These are phyloP conservation scores for Echinosophora koreensis DNA, from an alignment of 306 rosid species.

Conservation along the genomic window DNA sequence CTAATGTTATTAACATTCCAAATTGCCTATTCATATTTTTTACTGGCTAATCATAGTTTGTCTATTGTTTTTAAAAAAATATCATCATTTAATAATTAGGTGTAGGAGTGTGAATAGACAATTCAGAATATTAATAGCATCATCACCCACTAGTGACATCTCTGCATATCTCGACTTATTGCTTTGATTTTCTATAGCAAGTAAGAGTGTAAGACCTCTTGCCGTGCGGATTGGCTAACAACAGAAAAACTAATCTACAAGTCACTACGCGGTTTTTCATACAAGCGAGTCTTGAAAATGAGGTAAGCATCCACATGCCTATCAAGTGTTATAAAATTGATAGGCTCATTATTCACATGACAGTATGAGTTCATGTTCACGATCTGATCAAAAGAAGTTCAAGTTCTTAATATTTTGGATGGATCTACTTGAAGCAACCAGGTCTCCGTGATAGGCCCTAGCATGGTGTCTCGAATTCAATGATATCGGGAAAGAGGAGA, in stretches of 20 bases:
- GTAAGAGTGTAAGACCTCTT: conserved; percentile 25
- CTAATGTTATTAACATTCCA: too few relatives aligned
- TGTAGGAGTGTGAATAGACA: too few relatives aligned
- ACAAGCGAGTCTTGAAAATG: conserved; percentile 36
- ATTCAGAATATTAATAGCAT: too few relatives aligned
- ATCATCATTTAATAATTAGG: too few relatives aligned
- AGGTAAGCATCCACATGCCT: conserved; percentile 47
- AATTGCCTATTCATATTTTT: too few relatives aligned
- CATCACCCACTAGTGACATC: neutral
- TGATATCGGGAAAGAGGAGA: conserved; percentile 39
- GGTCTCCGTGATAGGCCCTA: conserved; percentile 20
- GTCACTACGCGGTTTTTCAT: conserved; percentile 37
- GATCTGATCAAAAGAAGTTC: conserved; percentile 20
- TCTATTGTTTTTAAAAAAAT: too few relatives aligned
- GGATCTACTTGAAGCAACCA: conserved; percentile 47
- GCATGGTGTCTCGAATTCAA: conserved; percentile 32
- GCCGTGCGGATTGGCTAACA: conserved; percentile 49
- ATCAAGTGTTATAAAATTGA: conserved; percentile 4
- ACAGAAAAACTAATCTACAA: conserved; percentile 4
- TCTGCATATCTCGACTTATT: neutral
- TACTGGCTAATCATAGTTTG: too few relatives aligned
- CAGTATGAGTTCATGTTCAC: neutral
- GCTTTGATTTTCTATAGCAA: conserved; percentile 1
- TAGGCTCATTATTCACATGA: conserved; percentile 12
- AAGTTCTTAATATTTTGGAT: conserved; percentile 17